Base-by-base conservation (phyloP, 208 protist genomes). In the Tritrichomonas musculus region DNA sequence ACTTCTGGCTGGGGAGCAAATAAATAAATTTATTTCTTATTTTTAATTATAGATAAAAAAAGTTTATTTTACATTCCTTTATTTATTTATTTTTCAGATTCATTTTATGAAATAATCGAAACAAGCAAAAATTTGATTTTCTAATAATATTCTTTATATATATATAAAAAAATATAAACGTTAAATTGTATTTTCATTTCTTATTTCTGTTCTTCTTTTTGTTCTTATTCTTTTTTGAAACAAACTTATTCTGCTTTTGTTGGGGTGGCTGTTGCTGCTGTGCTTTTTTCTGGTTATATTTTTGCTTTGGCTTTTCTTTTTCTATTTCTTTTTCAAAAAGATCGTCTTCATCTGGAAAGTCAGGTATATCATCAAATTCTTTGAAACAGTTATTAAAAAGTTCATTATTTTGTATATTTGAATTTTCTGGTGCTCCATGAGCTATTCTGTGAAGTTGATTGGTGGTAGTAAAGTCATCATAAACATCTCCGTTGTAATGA, bases 361-460 rank as follows among this genome's bases (percentile, higher is more conserved):
- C 77, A 20, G 77, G 77, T 20, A 88, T 88, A 41, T 44, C 39
- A 33, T 88, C 77, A 36, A 88, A 88, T n/a, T 49, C 77, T n/a
- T 33, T 36, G 77, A 88, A 88, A 9, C 77, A 22, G 17, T 88
- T 57, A 17, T 25, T 57, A 20, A 88, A 3, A 17, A 88, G 9
- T 39, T 88, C 47, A 44, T 57, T 44, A 20, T 82, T 20, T 17
- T 75, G 33, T 44, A 44, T 36, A n/a, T 30, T 30, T 9, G 39
- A 17, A 4, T 47, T 13, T 33, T 33, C 33, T 3, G 27, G 53
- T 53, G 27, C 77, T 57, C 41, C 77, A 88, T 69, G 22, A 33
- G 64, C 25, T 17, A 88, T 88, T 14, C 30, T 25, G n/a, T 53
- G 14, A 0, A 88, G 30, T 36, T 57, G 47, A 3, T n/a, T 88